Evolutionary conservation across 2,329 filamentous ascomycete species (phyloP).

Genomic region (Chrysoporthe puriensis): DNA sequence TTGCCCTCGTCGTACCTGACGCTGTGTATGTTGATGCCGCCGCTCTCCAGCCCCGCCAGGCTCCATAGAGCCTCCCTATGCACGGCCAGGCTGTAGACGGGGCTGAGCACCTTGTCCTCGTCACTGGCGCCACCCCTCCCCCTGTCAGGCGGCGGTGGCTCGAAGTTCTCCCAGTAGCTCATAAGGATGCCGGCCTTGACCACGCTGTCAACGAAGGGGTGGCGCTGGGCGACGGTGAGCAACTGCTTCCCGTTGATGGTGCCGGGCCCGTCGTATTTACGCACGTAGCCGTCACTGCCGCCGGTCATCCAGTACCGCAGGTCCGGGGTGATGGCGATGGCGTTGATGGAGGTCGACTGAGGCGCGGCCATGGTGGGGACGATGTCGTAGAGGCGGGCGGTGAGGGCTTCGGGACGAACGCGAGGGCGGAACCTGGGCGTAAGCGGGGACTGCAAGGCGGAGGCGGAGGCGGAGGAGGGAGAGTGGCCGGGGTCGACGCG

Average conservation of each 20-base stretch:
- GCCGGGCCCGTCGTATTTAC: conserved; percentile 93
- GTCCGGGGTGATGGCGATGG: conserved; percentile 88
- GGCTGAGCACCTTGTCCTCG: conserved; percentile 72
- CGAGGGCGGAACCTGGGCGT: conserved; percentile 56
- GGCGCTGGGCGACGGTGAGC: conserved; percentile 90
- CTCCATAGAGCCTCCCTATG: conserved; percentile 91
- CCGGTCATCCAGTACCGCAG: conserved; percentile 95
- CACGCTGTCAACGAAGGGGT: conserved; percentile 97
- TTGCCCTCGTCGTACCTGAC: conserved; percentile 95
- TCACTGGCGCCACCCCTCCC: conserved; percentile 42
- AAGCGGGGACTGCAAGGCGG: conserved; percentile 37
- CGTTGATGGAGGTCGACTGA: conserved; percentile 93
- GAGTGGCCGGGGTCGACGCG: conserved; percentile 15
- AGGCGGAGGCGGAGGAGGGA: conserved; percentile 26
- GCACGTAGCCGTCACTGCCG: conserved; percentile 91
- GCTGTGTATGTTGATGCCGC: conserved; percentile 90
- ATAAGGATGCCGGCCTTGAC: conserved; percentile 92
- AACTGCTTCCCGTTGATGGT: conserved; percentile 94
- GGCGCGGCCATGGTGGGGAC: conserved; percentile 96
- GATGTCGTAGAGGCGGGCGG: conserved; percentile 86
- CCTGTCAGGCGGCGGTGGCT: conserved; percentile 53
- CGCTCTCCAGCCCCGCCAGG: conserved; percentile 86
- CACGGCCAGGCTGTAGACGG: conserved; percentile 91
- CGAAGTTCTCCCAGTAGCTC: conserved; percentile 99
- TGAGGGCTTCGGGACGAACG: conserved; percentile 78